Conservation (phyloP, 1,139 yeast species). For the Yamadazyma buinensis region DNA sequence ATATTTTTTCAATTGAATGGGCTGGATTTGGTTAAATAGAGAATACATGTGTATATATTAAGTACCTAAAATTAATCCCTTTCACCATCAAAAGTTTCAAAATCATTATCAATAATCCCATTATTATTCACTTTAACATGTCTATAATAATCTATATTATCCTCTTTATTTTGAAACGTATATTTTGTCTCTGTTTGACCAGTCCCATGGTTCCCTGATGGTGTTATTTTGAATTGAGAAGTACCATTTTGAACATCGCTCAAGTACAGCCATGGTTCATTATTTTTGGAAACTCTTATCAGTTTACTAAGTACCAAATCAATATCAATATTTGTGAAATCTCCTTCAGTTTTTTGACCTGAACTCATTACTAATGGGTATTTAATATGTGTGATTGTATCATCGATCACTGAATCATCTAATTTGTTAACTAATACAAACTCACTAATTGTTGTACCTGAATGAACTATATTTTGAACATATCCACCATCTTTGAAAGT, state of each 20-base stretch:
- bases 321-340: constrained; percentile 10
- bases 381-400: constrained; percentile 3
- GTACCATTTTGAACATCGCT: constrained; percentile 38
- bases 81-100: constrained; percentile 6
- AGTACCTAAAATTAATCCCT: neutral
- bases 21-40: constrained; percentile 63
- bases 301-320: constrained; percentile 19
- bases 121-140: constrained; percentile 41
- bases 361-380: constrained; percentile 23
- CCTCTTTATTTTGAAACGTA: constrained; percentile 21
- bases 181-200: constrained; percentile 42
- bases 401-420: constrained; percentile 2
- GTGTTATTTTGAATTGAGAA: constrained; percentile 41
- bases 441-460: constrained; percentile 16
- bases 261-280: constrained; percentile 4
- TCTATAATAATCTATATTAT: constrained; percentile 33
- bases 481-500: constrained; percentile 26
- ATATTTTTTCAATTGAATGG: constrained; percentile 69
- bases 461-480: constrained; percentile 27
- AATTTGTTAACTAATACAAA: constrained; percentile 15
- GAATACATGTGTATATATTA: no score
- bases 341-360: neutral
- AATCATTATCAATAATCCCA: constrained; percentile 25
- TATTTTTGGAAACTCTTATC: constrained; percentile 10
- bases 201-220: constrained; percentile 49